Percentiles rank a stretch among this genome's conserved stretches.
Conservation (phyloP, 1,139 yeast genomes). For the Hansenula lynferdii region DNA sequence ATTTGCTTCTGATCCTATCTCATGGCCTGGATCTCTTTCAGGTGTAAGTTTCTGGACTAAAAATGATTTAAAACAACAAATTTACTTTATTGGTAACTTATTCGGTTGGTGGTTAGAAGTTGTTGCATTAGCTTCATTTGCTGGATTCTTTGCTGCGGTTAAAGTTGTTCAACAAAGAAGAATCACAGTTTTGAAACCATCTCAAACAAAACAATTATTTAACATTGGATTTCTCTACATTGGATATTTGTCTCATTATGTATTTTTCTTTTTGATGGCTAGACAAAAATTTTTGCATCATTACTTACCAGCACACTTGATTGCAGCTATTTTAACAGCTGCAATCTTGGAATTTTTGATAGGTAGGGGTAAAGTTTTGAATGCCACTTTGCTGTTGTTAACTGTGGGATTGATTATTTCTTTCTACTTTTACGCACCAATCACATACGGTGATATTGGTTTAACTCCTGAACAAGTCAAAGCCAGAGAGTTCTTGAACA, state of each 20-base stretch:
- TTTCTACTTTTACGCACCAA: constrained; percentile 74
- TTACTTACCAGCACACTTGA: constrained; percentile 91
- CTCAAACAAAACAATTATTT: constrained; percentile 70
- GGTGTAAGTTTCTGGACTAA: constrained; percentile 98
- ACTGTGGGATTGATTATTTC: constrained; percentile 50
- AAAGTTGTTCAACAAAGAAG: constrained; percentile 78
- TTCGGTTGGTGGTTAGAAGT: constrained; percentile 92
- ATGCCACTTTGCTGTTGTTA: constrained; percentile 26
- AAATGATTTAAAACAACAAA: constrained; percentile 59
- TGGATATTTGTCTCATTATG: constrained; percentile 87
- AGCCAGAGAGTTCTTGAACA: constrained; percentile 77
- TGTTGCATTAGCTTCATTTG: constrained; percentile 57
- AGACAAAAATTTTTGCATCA: constrained; percentile 95
- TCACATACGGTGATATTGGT: constrained; percentile 76
- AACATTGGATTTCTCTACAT: constrained; percentile 80
- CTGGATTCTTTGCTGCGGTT: constrained; percentile 41
- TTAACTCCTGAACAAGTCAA: constrained; percentile 60
- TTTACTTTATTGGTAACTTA: constrained; percentile 85
- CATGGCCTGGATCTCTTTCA: constrained; percentile 89
- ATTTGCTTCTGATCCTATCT: constrained; percentile 86
- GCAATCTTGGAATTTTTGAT: constrained; percentile 75
- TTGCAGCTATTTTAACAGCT: constrained; percentile 82
- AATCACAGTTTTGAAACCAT: constrained; percentile 48
- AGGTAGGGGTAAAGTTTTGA: constrained; percentile 48
- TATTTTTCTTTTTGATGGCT: constrained; percentile 88